A percentile compares a stretch with the other conserved stretches of the same genome.
phyloP scores from a whole-genome alignment of 2,329 filamentous ascomycete genomes.

The Colletotrichum sansevieriae region DNA sequence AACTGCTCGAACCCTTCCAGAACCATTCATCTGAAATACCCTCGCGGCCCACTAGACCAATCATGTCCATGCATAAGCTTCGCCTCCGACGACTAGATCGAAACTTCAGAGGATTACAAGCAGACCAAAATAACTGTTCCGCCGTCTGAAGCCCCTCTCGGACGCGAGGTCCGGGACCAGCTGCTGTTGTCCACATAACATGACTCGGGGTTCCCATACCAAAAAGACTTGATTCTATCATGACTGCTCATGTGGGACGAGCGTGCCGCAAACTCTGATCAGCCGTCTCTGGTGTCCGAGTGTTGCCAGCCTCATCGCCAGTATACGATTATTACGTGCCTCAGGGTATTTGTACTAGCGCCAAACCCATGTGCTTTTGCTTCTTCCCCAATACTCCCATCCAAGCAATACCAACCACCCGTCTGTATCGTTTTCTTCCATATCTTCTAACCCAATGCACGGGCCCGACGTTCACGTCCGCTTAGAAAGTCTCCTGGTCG shows the following conservation, averaged over 20 bases:
- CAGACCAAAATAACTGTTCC: not conserved
- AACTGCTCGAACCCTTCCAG: not conserved
- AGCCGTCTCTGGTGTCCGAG: constrained; percentile 20
- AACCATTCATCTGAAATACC: constrained; percentile 8
- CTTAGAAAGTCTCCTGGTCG: constrained; percentile 84
- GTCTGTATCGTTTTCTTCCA: not conserved
- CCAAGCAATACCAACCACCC: not conserved
- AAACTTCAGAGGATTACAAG: constrained; percentile 1
- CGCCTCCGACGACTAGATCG: constrained; percentile 11
- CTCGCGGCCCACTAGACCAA: not conserved
- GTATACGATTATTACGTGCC: constrained; percentile 40
- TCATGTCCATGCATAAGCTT: constrained; percentile 21
- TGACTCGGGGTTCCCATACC: constrained; percentile 25
- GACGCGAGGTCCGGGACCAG: constrained; percentile 23
- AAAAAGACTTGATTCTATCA: constrained; percentile 36
- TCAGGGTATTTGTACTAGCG: constrained; percentile 41
- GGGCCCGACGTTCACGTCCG: not conserved
- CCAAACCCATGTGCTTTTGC: constrained; percentile 39
- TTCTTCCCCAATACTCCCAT: constrained; percentile 25
- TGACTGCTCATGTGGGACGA: constrained; percentile 30
- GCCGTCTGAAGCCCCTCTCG: constrained; percentile 8
- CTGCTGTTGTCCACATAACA: not conserved
- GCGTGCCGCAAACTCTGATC: constrained; percentile 23
- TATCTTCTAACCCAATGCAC: not conserved
- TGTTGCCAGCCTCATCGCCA: constrained; percentile 32